These are phyloP conservation scores for Zygoascus sp. DNA, from an alignment of 1,139 yeast genomes.

Conservation along the genomic window DNA sequence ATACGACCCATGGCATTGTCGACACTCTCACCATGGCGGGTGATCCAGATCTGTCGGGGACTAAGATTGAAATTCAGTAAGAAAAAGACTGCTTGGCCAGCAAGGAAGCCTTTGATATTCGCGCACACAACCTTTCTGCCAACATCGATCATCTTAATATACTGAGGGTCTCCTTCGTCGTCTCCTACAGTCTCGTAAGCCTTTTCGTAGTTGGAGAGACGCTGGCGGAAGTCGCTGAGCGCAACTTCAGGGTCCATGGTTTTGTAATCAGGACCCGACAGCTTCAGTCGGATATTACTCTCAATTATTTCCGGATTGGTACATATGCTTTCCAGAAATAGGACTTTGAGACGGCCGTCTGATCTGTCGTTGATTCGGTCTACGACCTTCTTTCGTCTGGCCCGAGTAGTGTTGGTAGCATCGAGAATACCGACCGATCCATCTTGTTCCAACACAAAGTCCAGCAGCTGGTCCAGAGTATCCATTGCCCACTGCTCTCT, in stretches of 20 bases:
- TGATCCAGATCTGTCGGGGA: slow-evolving; percentile 91
- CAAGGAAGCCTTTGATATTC: slow-evolving; percentile 85
- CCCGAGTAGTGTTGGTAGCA: slow-evolving; percentile 86
- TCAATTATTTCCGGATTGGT: slow-evolving; percentile 74
- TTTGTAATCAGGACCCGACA: slow-evolving; percentile 89
- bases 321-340: slow-evolving; percentile 84
- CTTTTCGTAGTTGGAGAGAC: slow-evolving; percentile 77
- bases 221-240: slow-evolving; percentile 71
- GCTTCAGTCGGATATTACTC: slow-evolving; percentile 73
- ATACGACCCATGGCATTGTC: slow-evolving; percentile 81
- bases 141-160: slow-evolving; percentile 92
- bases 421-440: slow-evolving; percentile 95
- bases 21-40: slow-evolving; percentile 88
- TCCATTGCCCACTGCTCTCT: slow-evolving; percentile 97
- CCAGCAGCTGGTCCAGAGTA: slow-evolving; percentile 77
- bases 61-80: slow-evolving; percentile 82
- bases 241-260: slow-evolving; percentile 83
- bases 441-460: slow-evolving; percentile 70
- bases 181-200: slow-evolving; percentile 91
- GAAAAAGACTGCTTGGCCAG: slow-evolving; percentile 91
- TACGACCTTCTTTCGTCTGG: slow-evolving; percentile 63
- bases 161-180: slow-evolving; percentile 61
- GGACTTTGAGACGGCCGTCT: slow-evolving; percentile 69
- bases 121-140: slow-evolving; percentile 91
- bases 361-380: slow-evolving; percentile 67